Evolutionary conservation across 768 basidiomycete species (phyloP), one percentile per base, ranked within the genome.

Genomic region (Pleurotus cornucopiae): DNA sequence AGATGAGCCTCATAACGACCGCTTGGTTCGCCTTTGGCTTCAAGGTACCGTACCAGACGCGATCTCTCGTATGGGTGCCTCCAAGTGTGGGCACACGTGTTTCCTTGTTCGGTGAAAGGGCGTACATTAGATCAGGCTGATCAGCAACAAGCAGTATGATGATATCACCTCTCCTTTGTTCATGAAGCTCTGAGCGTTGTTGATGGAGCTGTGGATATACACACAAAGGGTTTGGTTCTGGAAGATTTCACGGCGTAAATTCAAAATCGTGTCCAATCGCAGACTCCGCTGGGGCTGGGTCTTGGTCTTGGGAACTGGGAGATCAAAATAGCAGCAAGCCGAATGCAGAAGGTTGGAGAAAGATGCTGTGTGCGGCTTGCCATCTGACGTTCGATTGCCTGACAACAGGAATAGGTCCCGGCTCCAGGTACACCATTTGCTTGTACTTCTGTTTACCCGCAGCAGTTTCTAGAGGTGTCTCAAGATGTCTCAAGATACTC

Each of bases 401-500:
- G 26, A 49, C 48, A 49, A 49, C 48, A 49, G 48, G 48, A 30
- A 49, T 30, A 49, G 48, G 48, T 25, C n/a, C 48, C 48, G 48
- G 21, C 25, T 49, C 26, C 48, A 49, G 48, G 48, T 49, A 49
- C 48, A 47, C 30, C n/a, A 16, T 44, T 21, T 21, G n/a, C 41
- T 43, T 43, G 14, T n/a, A n/a, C 20, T 20, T 43, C 30, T 21
- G 41, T 44, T 16, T 44, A 44, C n/a, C 30, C 30, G 20, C 41
- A n/a, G 41, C 13, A 20, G n/a, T 43, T 43, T 43, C 41, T 20
- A 12, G 41, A 43, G 41, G 6, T 20, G 14, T 43, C 41, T 43
- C 20, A 20, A 43, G 41, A n/a, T 20, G 14, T 43, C 41, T 43
- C 20, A 11, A 43, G 41, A 43, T 43, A 43, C 41, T 43, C 41